These are phyloP conservation scores for Linum tenue DNA, from an alignment of 345 rosid genomes.

Conservation along the genomic window DNA sequence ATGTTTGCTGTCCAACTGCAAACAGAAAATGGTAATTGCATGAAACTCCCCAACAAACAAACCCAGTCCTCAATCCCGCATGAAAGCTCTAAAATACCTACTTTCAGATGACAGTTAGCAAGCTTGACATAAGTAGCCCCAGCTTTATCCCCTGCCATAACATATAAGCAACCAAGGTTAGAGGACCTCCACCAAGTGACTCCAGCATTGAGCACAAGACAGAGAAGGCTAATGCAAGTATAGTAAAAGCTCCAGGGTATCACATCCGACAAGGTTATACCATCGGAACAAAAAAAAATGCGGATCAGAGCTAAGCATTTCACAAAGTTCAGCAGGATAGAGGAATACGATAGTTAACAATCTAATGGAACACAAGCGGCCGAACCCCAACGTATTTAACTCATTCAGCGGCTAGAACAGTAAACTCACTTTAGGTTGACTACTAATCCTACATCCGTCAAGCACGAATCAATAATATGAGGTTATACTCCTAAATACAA, in stretches of 20 bases:
- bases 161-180: not conserved
- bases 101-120: slow-evolving; percentile 74
- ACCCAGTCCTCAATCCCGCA: not conserved
- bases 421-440: not conserved
- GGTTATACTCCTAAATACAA: not conserved
- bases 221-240: not conserved
- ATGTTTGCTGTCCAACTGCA: slow-evolving; percentile 75
- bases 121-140: slow-evolving; percentile 61
- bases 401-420: not conserved
- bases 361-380: not conserved
- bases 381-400: not conserved
- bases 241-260: not conserved
- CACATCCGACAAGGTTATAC: not conserved
- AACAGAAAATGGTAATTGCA: slow-evolving; percentile 10
- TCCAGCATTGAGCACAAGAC: not conserved
- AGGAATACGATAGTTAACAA: not conserved
- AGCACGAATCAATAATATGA: not conserved
- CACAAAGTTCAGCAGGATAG: not conserved
- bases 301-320: not conserved
- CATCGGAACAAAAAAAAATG: too few relatives aligned
- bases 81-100: slow-evolving; percentile 8
- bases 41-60: not conserved
- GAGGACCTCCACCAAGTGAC: not conserved
- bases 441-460: not conserved
- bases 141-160: slow-evolving; percentile 69